Evolutionary conservation across 2,329 filamentous ascomycete genomes (phyloP), one percentile per base, ranked within the genome.

Genomic region (Phaeosphaeria sp.): DNA sequence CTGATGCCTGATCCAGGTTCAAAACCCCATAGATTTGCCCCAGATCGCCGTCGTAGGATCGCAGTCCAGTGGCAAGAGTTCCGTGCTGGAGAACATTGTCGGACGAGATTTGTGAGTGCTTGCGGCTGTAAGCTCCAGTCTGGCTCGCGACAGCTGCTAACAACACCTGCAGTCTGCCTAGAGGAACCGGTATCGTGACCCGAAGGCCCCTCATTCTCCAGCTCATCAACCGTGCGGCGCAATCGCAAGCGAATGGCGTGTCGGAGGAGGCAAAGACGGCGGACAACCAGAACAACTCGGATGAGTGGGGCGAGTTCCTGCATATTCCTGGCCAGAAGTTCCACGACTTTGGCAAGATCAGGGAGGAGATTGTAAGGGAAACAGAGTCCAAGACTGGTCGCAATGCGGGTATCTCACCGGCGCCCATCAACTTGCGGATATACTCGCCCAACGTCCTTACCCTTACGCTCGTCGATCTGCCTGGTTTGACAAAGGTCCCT

Each of bases 51-150:
- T 99, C 68, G 95, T 99, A 56, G 95, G 95, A 75, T 97, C 93
- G 80, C 95, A 99, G 83, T 99, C 95, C 20, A 97, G 94, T 79
- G 95, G 95, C 82, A 99, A 99, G 89, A 97, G 93, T 85, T 99
- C 95, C 18, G 95, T 99, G 69, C 82, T 99, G 73, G 95, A 99
- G 81, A 99, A 99, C 76, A 99, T 99, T 74, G 95, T 99, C 56
- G 95, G 95, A 58, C 88, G 95, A 84, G 95, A 99, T 82, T 99
- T 99, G 94, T 98, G 85, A 83, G 92, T 85, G 57, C 46, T 42
- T 36, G 20, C 43, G 36, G 41, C 23, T 41, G n/a, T 6, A 36
- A 11, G 2, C 43, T 23, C 18, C 47, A 33, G 15, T 36, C 46
- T 39, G 20, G 30, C 47, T 55, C 54, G 46, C 54, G 58, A 58